These are phyloP conservation scores for Penicillium sp. DNA, from an alignment of 2,329 filamentous ascomycete species.

Conservation along the genomic window DNA sequence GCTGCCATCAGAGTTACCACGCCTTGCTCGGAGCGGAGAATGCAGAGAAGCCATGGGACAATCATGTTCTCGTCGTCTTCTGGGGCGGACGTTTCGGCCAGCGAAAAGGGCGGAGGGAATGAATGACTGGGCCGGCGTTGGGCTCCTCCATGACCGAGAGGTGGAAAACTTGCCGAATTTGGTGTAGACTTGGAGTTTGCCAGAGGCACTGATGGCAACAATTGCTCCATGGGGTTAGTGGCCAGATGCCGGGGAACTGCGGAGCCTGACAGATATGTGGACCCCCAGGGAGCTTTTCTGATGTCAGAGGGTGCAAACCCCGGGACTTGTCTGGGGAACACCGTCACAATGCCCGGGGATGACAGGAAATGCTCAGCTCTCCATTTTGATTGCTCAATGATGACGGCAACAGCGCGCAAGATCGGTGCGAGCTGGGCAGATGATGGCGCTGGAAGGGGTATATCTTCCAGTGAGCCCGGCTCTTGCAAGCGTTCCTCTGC, in stretches of 20 bases:
- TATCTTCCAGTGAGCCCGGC: conserved; percentile 57
- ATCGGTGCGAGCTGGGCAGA: conserved; percentile 66
- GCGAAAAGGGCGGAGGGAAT: conserved; percentile 36
- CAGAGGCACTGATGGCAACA: conserved; percentile 57
- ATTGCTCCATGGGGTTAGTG: conserved; percentile 63
- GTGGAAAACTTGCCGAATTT: conserved; percentile 53
- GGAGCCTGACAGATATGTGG: conserved; percentile 56
- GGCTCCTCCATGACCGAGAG: conserved; percentile 48
- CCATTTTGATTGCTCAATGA: conserved; percentile 77
- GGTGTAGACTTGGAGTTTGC: conserved; percentile 33
- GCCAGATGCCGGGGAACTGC: conserved; percentile 48
- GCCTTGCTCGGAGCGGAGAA: conserved; percentile 60
- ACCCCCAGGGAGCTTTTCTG: conserved; percentile 53
- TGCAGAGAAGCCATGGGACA: conserved; percentile 70
- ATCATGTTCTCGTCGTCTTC: conserved; percentile 70
- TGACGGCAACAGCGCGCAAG: conserved; percentile 73
- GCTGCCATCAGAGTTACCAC: conserved; percentile 68
- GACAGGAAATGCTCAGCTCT: conserved; percentile 71
- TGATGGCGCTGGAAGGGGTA: conserved; percentile 64
- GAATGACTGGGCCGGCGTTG: conserved; percentile 40
- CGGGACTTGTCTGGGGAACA: conserved; percentile 61
- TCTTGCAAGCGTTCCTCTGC: conserved; percentile 58
- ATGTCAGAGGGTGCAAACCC: conserved; percentile 55
- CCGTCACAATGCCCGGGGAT: conserved; percentile 67
- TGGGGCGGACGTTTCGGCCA: conserved; percentile 41